These are phyloP conservation scores for Dothideomycetes sp. DNA, from an alignment of 2,329 filamentous ascomycete species.

Conservation along the genomic window DNA sequence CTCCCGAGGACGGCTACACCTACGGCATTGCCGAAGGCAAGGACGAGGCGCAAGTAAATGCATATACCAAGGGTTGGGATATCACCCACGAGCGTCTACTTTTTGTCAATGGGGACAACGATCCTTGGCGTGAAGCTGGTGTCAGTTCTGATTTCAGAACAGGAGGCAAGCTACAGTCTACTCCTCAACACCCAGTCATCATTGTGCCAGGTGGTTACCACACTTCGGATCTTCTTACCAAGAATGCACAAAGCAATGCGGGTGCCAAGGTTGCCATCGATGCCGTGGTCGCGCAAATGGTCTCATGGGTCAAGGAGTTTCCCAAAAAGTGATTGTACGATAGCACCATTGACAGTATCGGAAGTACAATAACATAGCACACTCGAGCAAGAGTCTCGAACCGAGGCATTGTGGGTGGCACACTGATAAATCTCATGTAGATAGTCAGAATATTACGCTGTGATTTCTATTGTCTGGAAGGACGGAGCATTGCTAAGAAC, in stretches of 20 bases:
- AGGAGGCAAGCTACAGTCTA: slow-evolving; percentile 41
- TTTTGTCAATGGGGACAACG: slow-evolving; percentile 48
- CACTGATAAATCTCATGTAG: too few species aligned
- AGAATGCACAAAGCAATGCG: slow-evolving; percentile 36
- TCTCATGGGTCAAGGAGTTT: slow-evolving; percentile 43
- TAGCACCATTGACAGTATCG: too few species aligned
- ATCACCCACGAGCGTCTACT: slow-evolving; percentile 41
- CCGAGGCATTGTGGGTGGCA: too few species aligned
- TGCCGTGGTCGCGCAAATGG: slow-evolving; percentile 38
- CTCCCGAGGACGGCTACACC: slow-evolving; percentile 36
- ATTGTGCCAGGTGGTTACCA: slow-evolving; percentile 45
- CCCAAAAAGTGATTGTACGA: too few species aligned
- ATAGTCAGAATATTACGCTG: too few species aligned
- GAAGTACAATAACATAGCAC: too few species aligned
- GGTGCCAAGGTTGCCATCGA: slow-evolving; percentile 40
- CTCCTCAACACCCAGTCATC: slow-evolving; percentile 36
- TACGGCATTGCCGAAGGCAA: slow-evolving; percentile 38
- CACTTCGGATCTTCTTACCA: slow-evolving; percentile 41
- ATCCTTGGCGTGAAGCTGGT: slow-evolving; percentile 48
- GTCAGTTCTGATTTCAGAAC: slow-evolving; percentile 44
- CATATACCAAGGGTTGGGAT: slow-evolving; percentile 45
- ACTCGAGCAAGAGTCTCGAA: too few species aligned
- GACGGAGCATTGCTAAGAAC: too few species aligned
- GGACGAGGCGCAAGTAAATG: slow-evolving; percentile 40
- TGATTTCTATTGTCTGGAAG: too few species aligned